Base-by-base conservation (phyloP, 225 moss, liverwort and hornwort genomes). In the Bryoerythrophyllum caledonicum region DNA sequence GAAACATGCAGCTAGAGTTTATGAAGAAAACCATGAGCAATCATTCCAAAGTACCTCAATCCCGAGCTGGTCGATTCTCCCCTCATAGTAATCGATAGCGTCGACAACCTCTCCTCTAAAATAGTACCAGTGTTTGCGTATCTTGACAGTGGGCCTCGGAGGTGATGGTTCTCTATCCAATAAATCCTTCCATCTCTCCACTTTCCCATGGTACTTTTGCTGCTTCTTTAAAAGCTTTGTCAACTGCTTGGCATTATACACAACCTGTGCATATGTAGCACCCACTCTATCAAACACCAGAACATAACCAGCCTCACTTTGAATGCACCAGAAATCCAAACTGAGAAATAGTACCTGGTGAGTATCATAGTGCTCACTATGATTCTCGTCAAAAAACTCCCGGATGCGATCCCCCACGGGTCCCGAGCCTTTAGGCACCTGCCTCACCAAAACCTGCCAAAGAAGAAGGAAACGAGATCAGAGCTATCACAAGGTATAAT, bases 401-500 rank as follows among this genome's bases (percentile, higher is more conserved):
- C 85, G 76, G 40, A 96, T 90, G 2, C 70, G 76, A 54, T 75
- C 23, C 26, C 79, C 72, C 28, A 90, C 80, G 6, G 93, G 81
- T 63, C 78, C 86, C 14, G 44, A 78, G 25, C 87, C 86, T 65
- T 11, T 79, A 4, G 92, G 93, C 66, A 96, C 90, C 76, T 93
- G 93, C 12, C 92, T 79, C 43, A 93, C 93, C 63, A 93, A 67
- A 65, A 96, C 89, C 96, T 96, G 86, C 25, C n/a, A 41, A 49
- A 32, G 51, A 63, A 51, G 17, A 59, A 53, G 30, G 38, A 32
- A 76, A 26, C 35, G 1, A 20, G 63, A 38, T 75, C 49, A 81
- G 72, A 75, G 52, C 64, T 35, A 27, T 60, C 55, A 52, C 21
- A 52, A 62, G 21, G 5, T 26, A 21, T 5, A 65, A 58, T 34